A percentile compares a stretch with the other conserved stretches of the same genome.
Evolutionary conservation across 148 eudicot genomes (phyloP).

Genomic region (Heliamphora exappendiculata): DNA sequence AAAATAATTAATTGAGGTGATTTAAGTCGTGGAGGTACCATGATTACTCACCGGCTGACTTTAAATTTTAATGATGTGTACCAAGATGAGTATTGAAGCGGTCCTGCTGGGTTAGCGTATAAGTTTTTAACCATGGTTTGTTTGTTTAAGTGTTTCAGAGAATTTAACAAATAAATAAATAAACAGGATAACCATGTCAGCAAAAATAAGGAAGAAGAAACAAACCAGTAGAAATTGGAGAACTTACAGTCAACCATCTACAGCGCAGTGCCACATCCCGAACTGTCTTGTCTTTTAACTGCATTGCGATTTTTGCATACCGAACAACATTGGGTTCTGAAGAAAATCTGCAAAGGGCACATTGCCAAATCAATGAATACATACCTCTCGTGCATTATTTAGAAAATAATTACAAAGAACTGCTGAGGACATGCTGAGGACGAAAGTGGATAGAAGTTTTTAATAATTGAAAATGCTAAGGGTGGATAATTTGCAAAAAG

Average conservation of each 20-base stretch:
- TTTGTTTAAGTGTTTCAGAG: not conserved
- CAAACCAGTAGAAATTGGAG: constrained; percentile 7
- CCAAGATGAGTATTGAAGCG: not conserved
- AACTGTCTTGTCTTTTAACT: constrained; percentile 61
- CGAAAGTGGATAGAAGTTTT: not conserved
- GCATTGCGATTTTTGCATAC: constrained; percentile 73
- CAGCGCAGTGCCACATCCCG: constrained; percentile 78
- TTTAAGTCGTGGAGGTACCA: not conserved
- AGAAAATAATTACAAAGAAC: not conserved
- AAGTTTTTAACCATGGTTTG: not conserved
- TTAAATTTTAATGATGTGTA: too few species aligned
- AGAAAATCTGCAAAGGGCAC: constrained; percentile 38
- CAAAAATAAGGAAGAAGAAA: not conserved
- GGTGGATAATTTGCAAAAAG: too few species aligned
- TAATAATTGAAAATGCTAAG: too few species aligned
- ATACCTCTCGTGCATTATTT: not conserved
- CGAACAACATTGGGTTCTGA: constrained; percentile 35
- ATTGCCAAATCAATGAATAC: not conserved
- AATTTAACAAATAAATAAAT: not conserved
- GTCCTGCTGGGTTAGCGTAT: not conserved
- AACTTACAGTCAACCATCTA: constrained; percentile 70
- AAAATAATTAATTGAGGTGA: too few species aligned
- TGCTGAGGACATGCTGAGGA: not conserved
- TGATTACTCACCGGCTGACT: too few species aligned
- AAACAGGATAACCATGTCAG: not conserved